Conservation (phyloP, 768 basidiomycete species). For the Royoungia palumana region DNA sequence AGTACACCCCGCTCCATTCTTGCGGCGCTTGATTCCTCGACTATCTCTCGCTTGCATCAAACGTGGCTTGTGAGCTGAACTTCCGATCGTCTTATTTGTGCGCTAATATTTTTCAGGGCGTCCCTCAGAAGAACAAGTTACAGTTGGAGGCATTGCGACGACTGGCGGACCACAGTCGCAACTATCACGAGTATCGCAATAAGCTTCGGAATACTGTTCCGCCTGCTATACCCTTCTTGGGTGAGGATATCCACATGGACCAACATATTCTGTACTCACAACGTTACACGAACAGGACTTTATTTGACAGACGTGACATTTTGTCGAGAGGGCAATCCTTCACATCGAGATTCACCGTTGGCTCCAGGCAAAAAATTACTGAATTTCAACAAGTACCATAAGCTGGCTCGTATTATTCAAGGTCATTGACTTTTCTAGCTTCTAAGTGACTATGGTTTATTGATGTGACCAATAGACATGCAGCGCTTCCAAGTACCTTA, state of each 20-base stretch:
- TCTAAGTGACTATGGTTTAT: background rate
- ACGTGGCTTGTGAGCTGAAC: constrained; percentile 82
- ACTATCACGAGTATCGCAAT: constrained; percentile 88
- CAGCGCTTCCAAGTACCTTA: constrained; percentile 89
- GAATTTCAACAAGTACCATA: constrained; percentile 97
- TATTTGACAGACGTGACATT: constrained; percentile 94
- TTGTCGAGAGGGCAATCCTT: constrained; percentile 92
- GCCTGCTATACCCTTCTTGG: constrained; percentile 94
- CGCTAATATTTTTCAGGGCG: constrained; percentile 46
- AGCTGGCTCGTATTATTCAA: constrained; percentile 80
- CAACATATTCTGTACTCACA: constrained; percentile 7
- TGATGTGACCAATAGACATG: constrained; percentile 55
- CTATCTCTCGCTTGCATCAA: constrained; percentile 85
- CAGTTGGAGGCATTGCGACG: constrained; percentile 78
- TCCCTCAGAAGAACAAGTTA: constrained; percentile 80
- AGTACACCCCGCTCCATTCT: constrained; percentile 91
- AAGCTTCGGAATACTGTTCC: constrained; percentile 84
- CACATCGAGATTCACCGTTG: constrained; percentile 73
- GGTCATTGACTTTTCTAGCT: constrained; percentile 38
- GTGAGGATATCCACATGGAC: constrained; percentile 36
- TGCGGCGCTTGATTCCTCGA: constrained; percentile 93
- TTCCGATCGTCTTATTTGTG: background rate
- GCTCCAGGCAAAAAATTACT: constrained; percentile 75
- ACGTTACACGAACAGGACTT: constrained; percentile 46
- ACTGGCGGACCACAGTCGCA: constrained; percentile 87